phyloP scores from a whole-genome alignment of 2,329 filamentous ascomycete genomes.

The Sclerotinia borealis region DNA sequence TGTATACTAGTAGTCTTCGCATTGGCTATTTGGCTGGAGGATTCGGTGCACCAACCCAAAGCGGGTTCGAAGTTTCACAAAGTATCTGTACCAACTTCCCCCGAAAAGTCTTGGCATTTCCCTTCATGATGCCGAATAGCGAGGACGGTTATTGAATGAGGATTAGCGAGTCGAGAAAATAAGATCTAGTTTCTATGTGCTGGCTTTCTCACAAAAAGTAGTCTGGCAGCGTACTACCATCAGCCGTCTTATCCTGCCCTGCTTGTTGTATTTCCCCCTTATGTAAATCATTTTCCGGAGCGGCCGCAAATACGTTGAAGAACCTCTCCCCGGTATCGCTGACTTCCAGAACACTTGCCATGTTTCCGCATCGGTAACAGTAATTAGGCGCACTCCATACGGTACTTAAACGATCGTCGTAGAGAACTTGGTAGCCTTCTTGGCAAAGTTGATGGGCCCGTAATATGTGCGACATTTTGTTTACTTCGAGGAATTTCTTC shows the following conservation, averaged over 20 bases:
- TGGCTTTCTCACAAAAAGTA: conserved; percentile 54
- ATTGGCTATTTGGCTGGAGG: background rate
- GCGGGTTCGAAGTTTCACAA: background rate
- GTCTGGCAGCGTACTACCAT: conserved; percentile 58
- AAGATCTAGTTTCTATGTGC: background rate
- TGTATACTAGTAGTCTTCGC: background rate
- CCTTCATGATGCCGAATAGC: background rate
- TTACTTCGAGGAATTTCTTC: conserved; percentile 95
- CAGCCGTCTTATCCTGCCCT: conserved; percentile 63
- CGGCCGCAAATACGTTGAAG: conserved; percentile 97
- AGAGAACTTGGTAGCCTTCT: conserved; percentile 94
- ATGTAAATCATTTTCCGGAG: conserved; percentile 89
- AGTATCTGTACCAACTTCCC: background rate
- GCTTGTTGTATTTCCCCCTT: conserved; percentile 81
- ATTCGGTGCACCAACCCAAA: background rate
- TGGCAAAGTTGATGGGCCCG: conserved; percentile 98
- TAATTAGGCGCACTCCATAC: conserved; percentile 94
- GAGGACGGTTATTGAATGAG: background rate
- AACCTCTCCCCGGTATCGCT: conserved; percentile 87
- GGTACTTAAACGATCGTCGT: conserved; percentile 88
- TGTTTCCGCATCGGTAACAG: conserved; percentile 86
- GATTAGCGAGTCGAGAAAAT: background rate
- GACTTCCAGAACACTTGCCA: conserved; percentile 95
- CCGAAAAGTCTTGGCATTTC: background rate
- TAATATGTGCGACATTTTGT: conserved; percentile 95